phyloP scores from a whole-genome alignment of 2,329 filamentous ascomycete species.

The Alternaria alternata region DNA sequence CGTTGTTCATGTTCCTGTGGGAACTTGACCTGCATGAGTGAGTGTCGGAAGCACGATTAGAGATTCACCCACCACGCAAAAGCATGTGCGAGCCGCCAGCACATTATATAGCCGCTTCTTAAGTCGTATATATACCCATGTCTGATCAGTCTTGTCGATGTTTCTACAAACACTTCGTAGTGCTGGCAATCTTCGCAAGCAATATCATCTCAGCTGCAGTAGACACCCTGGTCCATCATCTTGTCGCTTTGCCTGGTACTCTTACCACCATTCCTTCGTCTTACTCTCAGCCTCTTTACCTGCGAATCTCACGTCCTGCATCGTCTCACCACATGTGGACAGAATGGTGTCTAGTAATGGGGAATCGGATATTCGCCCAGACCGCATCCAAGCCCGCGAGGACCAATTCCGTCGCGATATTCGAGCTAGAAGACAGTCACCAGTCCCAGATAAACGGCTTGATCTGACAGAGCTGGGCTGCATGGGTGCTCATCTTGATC shows the following conservation, averaged over 20 bases:
- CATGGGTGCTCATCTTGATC: background rate
- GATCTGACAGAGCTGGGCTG: background rate
- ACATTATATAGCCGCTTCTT: background rate
- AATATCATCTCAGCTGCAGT: background rate
- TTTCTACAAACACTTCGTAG: background rate
- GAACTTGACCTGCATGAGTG: background rate
- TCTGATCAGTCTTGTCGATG: background rate
- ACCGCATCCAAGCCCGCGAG: conserved; percentile 2
- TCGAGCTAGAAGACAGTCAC: background rate
- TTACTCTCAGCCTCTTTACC: background rate
- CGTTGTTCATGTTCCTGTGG: background rate
- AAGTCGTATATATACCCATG: background rate
- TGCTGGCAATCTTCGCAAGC: background rate
- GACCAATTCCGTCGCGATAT: background rate
- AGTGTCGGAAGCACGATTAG: background rate
- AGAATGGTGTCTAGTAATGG: background rate
- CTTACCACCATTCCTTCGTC: background rate
- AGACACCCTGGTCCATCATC: background rate
- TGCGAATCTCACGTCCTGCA: background rate
- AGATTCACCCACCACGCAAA: background rate
- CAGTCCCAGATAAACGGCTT: background rate
- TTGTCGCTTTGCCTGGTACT: background rate
- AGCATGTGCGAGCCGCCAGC: background rate
- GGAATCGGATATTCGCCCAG: conserved; percentile 1
- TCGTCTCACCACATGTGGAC: background rate